Base-by-base conservation (phyloP, 768 basidiomycete species). In the Polyporus arcularius region DNA sequence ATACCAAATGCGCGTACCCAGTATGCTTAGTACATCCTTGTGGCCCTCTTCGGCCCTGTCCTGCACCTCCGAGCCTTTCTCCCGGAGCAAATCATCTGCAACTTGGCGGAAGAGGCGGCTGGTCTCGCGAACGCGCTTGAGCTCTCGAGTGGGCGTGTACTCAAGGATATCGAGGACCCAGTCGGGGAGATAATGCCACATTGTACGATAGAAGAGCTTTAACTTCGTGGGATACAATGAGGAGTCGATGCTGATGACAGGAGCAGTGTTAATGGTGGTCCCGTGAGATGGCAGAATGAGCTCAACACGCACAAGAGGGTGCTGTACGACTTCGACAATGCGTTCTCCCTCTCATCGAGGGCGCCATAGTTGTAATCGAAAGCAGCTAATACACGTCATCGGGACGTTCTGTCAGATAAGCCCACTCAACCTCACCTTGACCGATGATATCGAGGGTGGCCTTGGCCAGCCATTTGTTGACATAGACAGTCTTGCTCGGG, bases 1-100 rank as follows among this genome's bases (percentile, higher is more conserved):
- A 35, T 11, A 41, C 42, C 42, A 46, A 48, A 12, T 8, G 28
- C 26, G 21, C 8, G 12, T 41, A 59, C 49, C 38, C 21, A 67
- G 30, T 12, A 64, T 42, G 60, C 63, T 67, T 53, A 67, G 58
- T 9, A 67, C 47, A 51, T 67, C 60, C 28, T 63, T 63, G 12
- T 53, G 47, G 40, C 56, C 49, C 18, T 26, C 35, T 11, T 35
- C 35, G 21, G 42, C 38, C 26, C 38, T 32, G 14, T 21, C 58
- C 21, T 40, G 6, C 7, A 9, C 41, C 18, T 31, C 47, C 28
- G 43, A 11, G 18, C 40, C 59, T 40, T 54, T 53, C 60, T 58
- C 45, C n/a, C 26, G 14, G 10, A 62, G 21, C 8, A 64, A 32
- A 0, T n/a, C 21, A 9, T 14, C 16, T 2, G 60, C 60, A 18